phyloP scores from a whole-genome alignment of 2,329 filamentous ascomycete genomes.

The Colletotrichum tabaci region DNA sequence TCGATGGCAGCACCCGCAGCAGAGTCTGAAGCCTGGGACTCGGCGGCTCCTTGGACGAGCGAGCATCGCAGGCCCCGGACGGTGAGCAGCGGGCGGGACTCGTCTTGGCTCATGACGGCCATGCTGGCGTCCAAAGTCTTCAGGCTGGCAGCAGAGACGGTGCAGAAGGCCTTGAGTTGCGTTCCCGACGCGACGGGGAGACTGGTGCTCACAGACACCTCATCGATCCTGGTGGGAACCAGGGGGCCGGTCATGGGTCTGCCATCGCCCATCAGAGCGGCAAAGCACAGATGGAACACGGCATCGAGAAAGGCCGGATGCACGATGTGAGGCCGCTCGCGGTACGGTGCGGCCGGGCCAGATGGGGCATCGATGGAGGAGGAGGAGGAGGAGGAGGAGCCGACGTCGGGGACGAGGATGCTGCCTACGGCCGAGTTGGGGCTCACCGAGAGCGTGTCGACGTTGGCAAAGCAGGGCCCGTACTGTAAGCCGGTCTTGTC shows the following conservation, averaged over 20 bases:
- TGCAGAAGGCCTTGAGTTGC: not conserved
- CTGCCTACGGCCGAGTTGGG: not conserved
- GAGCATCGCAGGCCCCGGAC: not conserved
- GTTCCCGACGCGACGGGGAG: not conserved
- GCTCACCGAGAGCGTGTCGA: conserved; percentile 4
- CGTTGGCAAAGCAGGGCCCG: conserved; percentile 30
- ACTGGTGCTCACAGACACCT: not conserved
- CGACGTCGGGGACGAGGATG: not conserved
- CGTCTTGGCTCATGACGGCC: not conserved
- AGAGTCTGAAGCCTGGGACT: not conserved
- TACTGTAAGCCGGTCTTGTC: conserved; percentile 37
- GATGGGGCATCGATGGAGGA: no score
- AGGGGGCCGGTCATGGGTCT: not conserved
- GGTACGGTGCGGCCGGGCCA: not conserved
- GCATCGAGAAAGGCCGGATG: conserved; percentile 6
- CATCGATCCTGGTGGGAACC: conserved; percentile 1
- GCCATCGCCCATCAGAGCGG: not conserved
- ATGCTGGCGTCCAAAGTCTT: not conserved
- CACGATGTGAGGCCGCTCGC: not conserved
- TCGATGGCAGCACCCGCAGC: no score
- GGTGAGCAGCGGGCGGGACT: not conserved
- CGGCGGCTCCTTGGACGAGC: not conserved
- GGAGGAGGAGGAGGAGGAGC: not conserved
- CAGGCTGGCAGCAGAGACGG: not conserved
- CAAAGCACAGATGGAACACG: not conserved